phyloP scores from a whole-genome alignment of 176 grass and related monocot genomes.

The Pontederia crassipes region DNA sequence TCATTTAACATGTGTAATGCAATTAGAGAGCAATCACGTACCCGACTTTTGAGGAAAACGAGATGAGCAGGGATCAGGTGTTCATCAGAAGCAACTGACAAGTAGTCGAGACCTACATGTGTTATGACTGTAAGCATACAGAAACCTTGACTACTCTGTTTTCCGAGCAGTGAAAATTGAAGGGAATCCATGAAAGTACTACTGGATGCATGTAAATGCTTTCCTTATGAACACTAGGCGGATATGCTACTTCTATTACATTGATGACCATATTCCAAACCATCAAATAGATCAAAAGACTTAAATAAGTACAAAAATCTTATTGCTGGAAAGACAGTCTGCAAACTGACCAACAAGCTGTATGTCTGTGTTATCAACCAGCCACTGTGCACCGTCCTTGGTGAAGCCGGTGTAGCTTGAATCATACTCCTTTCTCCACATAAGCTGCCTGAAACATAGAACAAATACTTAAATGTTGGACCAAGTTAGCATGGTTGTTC shows the following conservation, averaged over 20 bases:
- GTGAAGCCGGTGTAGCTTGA: slow-evolving; percentile 63
- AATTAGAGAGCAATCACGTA: slow-evolving; percentile 19
- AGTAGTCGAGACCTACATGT: slow-evolving; percentile 50
- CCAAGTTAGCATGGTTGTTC: not conserved
- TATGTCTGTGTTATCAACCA: slow-evolving; percentile 88
- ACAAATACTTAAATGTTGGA: not conserved
- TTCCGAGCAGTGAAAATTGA: no score
- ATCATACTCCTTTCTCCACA: slow-evolving; percentile 68
- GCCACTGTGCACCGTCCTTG: slow-evolving; percentile 72
- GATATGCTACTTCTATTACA: no score
- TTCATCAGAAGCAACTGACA: slow-evolving; percentile 70
- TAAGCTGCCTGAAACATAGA: slow-evolving; percentile 41
- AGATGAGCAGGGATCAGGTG: slow-evolving; percentile 69
- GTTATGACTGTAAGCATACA: no score
- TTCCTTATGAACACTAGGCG: no score
- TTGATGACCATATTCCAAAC: not conserved
- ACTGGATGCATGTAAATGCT: no score
- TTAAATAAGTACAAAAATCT: not conserved
- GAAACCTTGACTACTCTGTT: no score
- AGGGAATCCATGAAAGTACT: no score
- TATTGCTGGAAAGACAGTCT: not conserved
- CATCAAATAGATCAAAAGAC: not conserved
- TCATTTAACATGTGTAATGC: not conserved
- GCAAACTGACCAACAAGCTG: slow-evolving; percentile 63
- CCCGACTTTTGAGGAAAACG: slow-evolving; percentile 66